Conservation (phyloP, 1,139 yeast species). For the Hemisphaericaspora xylofermentans region DNA sequence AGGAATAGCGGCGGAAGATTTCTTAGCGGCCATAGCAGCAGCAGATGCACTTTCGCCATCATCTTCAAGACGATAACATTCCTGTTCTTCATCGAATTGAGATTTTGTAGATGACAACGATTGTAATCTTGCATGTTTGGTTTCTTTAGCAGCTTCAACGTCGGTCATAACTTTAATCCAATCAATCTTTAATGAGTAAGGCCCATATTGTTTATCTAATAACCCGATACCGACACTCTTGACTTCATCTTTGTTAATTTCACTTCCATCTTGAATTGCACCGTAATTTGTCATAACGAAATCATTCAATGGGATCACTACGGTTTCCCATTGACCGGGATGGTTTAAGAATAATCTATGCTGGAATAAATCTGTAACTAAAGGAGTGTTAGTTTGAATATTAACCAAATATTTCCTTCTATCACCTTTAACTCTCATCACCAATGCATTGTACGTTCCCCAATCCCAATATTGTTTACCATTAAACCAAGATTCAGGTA, state of each 20-base stretch:
- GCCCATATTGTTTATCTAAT: constrained; percentile 78
- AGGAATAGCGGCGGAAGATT: constrained; percentile 7
- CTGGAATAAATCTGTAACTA: constrained; percentile 78
- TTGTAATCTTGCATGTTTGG: constrained; percentile 28
- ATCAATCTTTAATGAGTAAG: constrained; percentile 67
- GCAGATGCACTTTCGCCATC: not conserved
- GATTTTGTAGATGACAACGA: constrained; percentile 6
- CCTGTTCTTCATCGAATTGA: not conserved
- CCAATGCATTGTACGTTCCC: constrained; percentile 57
- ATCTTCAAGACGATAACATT: not conserved
- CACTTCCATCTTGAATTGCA: constrained; percentile 65
- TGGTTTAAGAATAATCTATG: constrained; percentile 72
- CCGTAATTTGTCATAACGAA: constrained; percentile 87
- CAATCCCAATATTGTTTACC: constrained; percentile 61
- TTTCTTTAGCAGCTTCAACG: constrained; percentile 42
- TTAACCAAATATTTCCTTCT: constrained; percentile 74
- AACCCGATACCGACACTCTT: constrained; percentile 79
- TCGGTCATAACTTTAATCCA: constrained; percentile 73
- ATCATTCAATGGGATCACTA: constrained; percentile 71
- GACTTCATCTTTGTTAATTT: constrained; percentile 61
- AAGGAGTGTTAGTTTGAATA: constrained; percentile 77
- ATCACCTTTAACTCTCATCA: constrained; percentile 73
- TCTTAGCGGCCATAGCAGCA: not conserved
- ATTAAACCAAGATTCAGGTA: constrained; percentile 48
- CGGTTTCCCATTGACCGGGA: constrained; percentile 85